Evolutionary conservation across 1,139 yeast species (phyloP).

Genomic region (Magnusiomyces starmeri): DNA sequence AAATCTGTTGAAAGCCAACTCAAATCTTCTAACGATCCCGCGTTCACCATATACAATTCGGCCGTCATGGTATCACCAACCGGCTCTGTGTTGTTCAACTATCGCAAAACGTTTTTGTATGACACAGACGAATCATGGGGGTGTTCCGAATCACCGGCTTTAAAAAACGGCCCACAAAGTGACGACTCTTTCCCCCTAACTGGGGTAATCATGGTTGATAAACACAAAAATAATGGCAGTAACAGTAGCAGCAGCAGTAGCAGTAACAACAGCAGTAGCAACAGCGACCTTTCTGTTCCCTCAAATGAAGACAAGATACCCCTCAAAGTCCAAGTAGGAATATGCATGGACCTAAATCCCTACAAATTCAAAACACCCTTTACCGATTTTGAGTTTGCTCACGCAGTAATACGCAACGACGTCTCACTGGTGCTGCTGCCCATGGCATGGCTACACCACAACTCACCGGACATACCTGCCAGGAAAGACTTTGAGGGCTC

Average conservation of each 20-base stretch:
- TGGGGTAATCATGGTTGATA: slow-evolving; percentile 17
- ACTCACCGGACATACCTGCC: slow-evolving; percentile 24
- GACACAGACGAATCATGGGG: slow-evolving; percentile 82
- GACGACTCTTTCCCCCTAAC: slow-evolving; percentile 9
- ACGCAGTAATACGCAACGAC: slow-evolving; percentile 42
- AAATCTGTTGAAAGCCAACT: neutral
- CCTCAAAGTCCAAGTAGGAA: slow-evolving; percentile 54
- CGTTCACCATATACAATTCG: slow-evolving; percentile 53
- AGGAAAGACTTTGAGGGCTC: slow-evolving; percentile 19
- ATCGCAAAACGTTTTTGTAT: slow-evolving; percentile 71
- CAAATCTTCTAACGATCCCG: slow-evolving; percentile 12
- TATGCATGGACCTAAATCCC: slow-evolving; percentile 95
- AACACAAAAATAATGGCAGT: neutral
- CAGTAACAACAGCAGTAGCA: neutral
- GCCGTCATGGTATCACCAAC: slow-evolving; percentile 55
- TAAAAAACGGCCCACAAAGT: slow-evolving; percentile 5
- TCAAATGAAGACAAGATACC: neutral
- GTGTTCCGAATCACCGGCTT: slow-evolving; percentile 54
- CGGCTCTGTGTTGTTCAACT: slow-evolving; percentile 58
- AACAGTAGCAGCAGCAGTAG: neutral
- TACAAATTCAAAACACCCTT: slow-evolving; percentile 78
- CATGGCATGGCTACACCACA: slow-evolving; percentile 77
- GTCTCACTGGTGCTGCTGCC: slow-evolving; percentile 63
- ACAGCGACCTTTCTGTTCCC: too few species aligned
- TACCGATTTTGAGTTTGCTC: slow-evolving; percentile 62